A percentile compares a stretch with the other conserved stretches of the same genome.
Conservation (phyloP, 495 filamentous ascomycete species). For the Margaritispora aquatica region DNA sequence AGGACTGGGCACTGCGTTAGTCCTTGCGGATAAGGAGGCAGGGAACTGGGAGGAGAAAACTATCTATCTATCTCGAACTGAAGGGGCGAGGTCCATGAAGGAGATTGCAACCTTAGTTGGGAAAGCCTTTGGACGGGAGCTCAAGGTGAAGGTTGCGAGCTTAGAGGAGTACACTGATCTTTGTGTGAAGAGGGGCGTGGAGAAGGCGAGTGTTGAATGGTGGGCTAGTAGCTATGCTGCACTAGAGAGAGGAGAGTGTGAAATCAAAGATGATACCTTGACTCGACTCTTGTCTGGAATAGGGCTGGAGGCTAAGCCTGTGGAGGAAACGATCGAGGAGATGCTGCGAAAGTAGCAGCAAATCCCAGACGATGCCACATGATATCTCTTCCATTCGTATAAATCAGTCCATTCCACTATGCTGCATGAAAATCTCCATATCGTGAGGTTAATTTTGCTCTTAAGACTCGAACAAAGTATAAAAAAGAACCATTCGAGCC, state of each 20-base stretch:
- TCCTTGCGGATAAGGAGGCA: neutral
- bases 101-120: slow-evolving; percentile 32
- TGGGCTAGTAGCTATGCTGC: slow-evolving; percentile 40
- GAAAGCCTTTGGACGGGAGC: slow-evolving; percentile 20
- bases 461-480: too few species aligned
- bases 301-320: slow-evolving; percentile 28
- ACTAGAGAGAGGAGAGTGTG: slow-evolving; percentile 34
- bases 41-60: slow-evolving; percentile 30
- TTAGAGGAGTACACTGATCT: slow-evolving; percentile 33
- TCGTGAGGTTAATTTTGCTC: too few species aligned
- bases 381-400: too few species aligned
- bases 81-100: slow-evolving; percentile 23
- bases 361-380: too few species aligned
- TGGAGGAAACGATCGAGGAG: slow-evolving; percentile 28
- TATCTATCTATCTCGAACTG: slow-evolving; percentile 30
- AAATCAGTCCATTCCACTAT: too few species aligned
- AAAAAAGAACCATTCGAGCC: too few species aligned
- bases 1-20: slow-evolving; percentile 28
- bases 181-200: slow-evolving; percentile 32
- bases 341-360: slow-evolving; percentile 25
- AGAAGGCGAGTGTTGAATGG: slow-evolving; percentile 32
- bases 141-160: slow-evolving; percentile 22
- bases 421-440: too few species aligned
- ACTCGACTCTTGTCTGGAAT: slow-evolving; percentile 29
- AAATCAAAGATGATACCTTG: slow-evolving; percentile 33